A percentile compares a stretch with the other conserved stretches of the same genome.
Evolutionary conservation across 768 basidiomycete species (phyloP).

Genomic region (Russula virescens): DNA sequence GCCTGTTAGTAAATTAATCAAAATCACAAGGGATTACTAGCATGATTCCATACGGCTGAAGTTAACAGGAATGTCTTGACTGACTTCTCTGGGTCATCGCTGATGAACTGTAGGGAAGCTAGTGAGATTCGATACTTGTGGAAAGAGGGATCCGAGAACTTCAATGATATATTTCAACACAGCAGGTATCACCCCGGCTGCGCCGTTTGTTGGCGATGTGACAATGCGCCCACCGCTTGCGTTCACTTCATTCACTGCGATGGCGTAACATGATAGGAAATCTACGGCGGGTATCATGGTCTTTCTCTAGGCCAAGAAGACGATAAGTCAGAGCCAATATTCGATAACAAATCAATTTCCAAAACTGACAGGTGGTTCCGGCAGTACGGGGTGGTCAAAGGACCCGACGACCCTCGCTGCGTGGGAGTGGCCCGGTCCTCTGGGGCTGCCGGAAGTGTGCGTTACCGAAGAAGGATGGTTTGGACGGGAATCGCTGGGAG

Average conservation of each 20-base stretch:
- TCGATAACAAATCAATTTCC: neutral
- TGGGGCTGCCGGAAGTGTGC: neutral
- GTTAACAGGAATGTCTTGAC: constrained; percentile 87
- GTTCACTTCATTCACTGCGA: constrained; percentile 93
- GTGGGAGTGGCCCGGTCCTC: constrained; percentile 25
- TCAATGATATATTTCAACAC: constrained; percentile 87
- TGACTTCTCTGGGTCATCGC: constrained; percentile 84
- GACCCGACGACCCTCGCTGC: constrained; percentile 57
- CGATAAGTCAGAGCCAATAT: neutral
- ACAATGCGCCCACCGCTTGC: constrained; percentile 91
- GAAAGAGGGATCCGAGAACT: constrained; percentile 32
- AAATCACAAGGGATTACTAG: constrained; percentile 6
- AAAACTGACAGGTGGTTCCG: constrained; percentile 70
- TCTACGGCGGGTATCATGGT: constrained; percentile 91
- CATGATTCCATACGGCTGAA: constrained; percentile 57
- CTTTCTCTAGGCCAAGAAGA: constrained; percentile 47
- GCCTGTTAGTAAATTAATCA: constrained; percentile 42
- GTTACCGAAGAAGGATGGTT: constrained; percentile 18
- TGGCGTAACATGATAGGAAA: constrained; percentile 89
- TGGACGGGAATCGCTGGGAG: constrained; percentile 24
- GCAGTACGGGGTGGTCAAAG: constrained; percentile 72
- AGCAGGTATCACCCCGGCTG: constrained; percentile 89
- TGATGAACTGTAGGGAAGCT: constrained; percentile 58
- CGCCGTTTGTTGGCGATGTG: constrained; percentile 91
- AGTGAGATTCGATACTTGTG: neutral